These are phyloP conservation scores for Anacardium occidentale DNA, from an alignment of 345 rosid genomes.

Conservation along the genomic window DNA sequence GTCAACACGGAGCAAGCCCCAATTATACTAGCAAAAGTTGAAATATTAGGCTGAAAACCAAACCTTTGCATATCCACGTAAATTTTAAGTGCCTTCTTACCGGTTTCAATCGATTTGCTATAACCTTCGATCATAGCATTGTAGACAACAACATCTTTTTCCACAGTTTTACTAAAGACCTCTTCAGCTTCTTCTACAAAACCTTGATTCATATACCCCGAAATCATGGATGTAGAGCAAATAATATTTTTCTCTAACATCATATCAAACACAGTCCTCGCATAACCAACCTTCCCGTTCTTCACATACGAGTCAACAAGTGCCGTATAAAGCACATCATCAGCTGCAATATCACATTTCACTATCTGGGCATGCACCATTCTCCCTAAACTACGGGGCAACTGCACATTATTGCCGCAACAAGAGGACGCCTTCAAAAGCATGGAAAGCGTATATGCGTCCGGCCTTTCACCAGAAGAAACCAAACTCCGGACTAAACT, in stretches of 20 bases:
- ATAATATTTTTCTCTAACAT: conserved; percentile 61
- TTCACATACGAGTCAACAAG: conserved; percentile 80
- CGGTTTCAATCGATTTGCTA: conserved; percentile 58
- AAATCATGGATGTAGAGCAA: conserved; percentile 87
- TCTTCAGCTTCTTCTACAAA: conserved; percentile 58
- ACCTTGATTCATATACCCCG: conserved; percentile 80
- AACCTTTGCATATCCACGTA: conserved; percentile 64
- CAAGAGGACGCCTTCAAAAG: conserved; percentile 69
- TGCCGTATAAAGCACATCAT: conserved; percentile 74
- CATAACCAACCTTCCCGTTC: conserved; percentile 53
- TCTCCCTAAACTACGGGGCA: conserved; percentile 43
- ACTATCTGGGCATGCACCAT: conserved; percentile 59
- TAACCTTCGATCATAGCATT: conserved; percentile 97
- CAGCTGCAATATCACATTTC: conserved; percentile 51
- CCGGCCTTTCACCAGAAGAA: conserved; percentile 57
- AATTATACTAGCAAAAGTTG: conserved; percentile 74
- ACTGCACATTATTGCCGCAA: conserved; percentile 16
- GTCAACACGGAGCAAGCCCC: conserved; percentile 82
- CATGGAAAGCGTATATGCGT: conserved; percentile 80
- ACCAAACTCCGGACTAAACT: conserved; percentile 46
- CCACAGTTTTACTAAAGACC: conserved; percentile 45
- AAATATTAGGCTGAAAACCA: conserved; percentile 58
- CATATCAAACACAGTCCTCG: conserved; percentile 69
- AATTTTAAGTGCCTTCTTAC: conserved; percentile 48
- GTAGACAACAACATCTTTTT: conserved; percentile 76